A percentile compares a stretch with the other conserved stretches of the same genome.
These are phyloP conservation scores for Corymbia citriodora DNA, from an alignment of 441 rosid species.

Conservation along the genomic window DNA sequence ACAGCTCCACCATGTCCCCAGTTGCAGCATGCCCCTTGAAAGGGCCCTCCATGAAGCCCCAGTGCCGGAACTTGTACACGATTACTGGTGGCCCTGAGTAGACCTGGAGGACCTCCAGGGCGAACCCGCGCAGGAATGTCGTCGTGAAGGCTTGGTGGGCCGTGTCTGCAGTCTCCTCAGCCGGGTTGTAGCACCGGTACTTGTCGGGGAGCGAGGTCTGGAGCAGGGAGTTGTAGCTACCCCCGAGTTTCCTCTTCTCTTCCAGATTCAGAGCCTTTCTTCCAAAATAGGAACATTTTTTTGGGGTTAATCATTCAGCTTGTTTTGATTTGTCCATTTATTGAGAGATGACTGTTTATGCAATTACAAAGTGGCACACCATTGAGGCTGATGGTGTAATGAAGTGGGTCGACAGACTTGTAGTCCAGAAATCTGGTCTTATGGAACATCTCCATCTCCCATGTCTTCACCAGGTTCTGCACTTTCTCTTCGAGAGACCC, in stretches of 20 bases:
- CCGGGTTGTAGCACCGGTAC: conserved; percentile 38
- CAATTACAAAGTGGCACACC: conserved; percentile 17
- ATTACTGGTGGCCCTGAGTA: conserved; percentile 55
- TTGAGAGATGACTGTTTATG: neutral
- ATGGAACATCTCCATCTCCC: conserved; percentile 67
- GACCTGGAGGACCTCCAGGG: conserved; percentile 52
- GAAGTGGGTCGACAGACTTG: conserved; percentile 30
- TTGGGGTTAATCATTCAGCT: neutral
- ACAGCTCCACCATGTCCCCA: conserved; percentile 39
- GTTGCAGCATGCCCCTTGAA: conserved; percentile 60
- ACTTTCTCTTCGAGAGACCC: conserved; percentile 58
- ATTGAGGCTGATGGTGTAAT: conserved; percentile 37
- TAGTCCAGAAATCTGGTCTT: conserved; percentile 30
- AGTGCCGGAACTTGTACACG: conserved; percentile 67
- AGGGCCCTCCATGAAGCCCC: conserved; percentile 75
- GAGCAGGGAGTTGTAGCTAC: conserved; percentile 49
- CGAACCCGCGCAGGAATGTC: conserved; percentile 55
- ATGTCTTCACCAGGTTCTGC: conserved; percentile 61
- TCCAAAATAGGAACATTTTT: conserved; percentile 16
- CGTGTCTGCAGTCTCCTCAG: conserved; percentile 41
- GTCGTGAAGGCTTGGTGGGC: conserved; percentile 42
- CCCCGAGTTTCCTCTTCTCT: conserved; percentile 35
- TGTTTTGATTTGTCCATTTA: neutral
- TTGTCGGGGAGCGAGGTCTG: conserved; percentile 50
- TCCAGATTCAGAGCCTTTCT: conserved; percentile 33